phyloP scores from a whole-genome alignment of 2,329 filamentous ascomycete genomes.

The Lecanosticta acicola region DNA sequence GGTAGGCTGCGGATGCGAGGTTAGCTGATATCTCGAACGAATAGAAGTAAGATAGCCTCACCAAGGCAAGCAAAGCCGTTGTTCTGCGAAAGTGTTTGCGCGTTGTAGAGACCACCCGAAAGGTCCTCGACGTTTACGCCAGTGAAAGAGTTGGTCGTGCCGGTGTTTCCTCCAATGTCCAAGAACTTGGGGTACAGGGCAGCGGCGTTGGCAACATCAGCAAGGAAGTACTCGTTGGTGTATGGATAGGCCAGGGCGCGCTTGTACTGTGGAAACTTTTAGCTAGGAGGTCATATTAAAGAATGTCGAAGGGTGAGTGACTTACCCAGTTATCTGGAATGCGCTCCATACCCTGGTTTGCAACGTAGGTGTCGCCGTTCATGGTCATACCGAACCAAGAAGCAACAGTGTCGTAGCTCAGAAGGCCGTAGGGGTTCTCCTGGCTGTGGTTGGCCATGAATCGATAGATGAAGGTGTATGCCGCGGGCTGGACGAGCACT shows the following conservation, averaged over 20 bases:
- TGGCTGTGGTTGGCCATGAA: constrained; percentile 30
- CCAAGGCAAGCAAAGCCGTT: constrained; percentile 42
- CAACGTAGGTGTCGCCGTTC: constrained; percentile 29
- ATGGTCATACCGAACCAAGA: constrained; percentile 13
- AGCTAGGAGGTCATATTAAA: not conserved
- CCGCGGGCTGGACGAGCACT: constrained; percentile 25
- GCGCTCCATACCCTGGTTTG: constrained; percentile 32
- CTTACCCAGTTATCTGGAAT: constrained; percentile 36
- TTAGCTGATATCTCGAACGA: no score
- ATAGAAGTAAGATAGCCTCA: no score
- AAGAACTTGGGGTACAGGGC: constrained; percentile 27
- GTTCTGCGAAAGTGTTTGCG: constrained; percentile 24
- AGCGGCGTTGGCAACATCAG: constrained; percentile 14
- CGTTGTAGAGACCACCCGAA: constrained; percentile 40
- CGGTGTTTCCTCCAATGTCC: constrained; percentile 34
- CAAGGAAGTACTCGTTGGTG: constrained; percentile 25
- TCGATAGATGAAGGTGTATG: constrained; percentile 30
- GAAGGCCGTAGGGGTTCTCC: constrained; percentile 18
- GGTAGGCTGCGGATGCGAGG: constrained; percentile 36
- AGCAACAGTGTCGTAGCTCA: constrained; percentile 15
- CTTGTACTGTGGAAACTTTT: constrained; percentile 17
- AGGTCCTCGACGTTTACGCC: constrained; percentile 33
- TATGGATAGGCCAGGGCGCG: constrained; percentile 24
- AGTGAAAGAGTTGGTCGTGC: constrained; percentile 31
- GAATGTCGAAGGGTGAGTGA: not conserved